Conservation (phyloP, 345 rosid species). For the Rhodamnia rubescens region DNA sequence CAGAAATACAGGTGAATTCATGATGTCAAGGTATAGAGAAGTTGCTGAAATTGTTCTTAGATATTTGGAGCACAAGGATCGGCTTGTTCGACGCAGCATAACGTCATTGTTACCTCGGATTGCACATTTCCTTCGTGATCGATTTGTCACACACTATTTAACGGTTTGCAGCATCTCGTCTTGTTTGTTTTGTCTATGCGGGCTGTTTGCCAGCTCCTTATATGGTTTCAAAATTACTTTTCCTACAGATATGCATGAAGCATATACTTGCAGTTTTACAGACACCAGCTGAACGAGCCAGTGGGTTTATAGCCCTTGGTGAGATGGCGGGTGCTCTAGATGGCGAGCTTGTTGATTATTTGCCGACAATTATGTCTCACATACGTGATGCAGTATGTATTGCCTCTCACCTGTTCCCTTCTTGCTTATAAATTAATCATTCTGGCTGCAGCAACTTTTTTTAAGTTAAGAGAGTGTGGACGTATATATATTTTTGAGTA, state of each 20-base stretch:
- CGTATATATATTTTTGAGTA: not conserved
- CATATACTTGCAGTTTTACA: constrained; percentile 83
- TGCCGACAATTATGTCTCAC: constrained; percentile 90
- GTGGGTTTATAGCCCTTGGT: constrained; percentile 96
- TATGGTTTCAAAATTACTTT: not conserved
- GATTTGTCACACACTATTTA: constrained; percentile 90
- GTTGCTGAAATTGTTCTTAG: constrained; percentile 96
- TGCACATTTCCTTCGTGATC: constrained; percentile 96
- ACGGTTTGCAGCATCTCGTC: constrained; percentile 34
- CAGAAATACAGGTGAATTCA: constrained; percentile 99
- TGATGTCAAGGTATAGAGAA: constrained; percentile 99
- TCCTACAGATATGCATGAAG: constrained; percentile 88
- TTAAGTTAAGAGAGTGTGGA: not conserved
- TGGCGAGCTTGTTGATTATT: constrained; percentile 83
- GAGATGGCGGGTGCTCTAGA: constrained; percentile 99
- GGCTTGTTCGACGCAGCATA: constrained; percentile 98
- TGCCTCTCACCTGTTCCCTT: not conserved
- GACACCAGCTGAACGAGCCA: constrained; percentile 86
- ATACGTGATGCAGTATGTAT: constrained; percentile 84
- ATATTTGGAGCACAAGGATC: constrained; percentile 87
- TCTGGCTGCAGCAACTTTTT: not conserved
- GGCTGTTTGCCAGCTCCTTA: not conserved
- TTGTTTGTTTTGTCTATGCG: not conserved
- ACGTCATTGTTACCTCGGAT: constrained; percentile 96
- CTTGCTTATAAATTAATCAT: not conserved